Evolutionary conservation across 305 asterid species (phyloP), one percentile per base, ranked within the genome.

Genomic region (Andrographis paniculata): DNA sequence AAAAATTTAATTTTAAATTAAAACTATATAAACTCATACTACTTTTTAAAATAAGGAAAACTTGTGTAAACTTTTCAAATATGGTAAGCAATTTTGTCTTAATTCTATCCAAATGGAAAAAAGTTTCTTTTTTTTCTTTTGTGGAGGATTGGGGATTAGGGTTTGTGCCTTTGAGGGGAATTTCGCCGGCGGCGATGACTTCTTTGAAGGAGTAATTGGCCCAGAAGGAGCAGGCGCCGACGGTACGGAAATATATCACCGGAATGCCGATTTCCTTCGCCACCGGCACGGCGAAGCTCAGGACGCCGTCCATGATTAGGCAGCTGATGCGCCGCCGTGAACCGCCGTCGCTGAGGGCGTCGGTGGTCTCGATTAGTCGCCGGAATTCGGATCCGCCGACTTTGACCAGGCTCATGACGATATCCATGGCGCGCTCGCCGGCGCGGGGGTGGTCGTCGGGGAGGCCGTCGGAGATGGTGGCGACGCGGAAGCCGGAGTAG

Each of bases 381-480:
- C 65, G 69, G 20, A 79, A 44, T 42, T 40, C 53, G 1, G 62
- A 51, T 40, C 63, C 74, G 1, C 77, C 72, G 14, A 53, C 65
- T 12, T 59, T 35, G 14, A 60, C 44, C 6, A 78, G 56, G 48
- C 77, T 67, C 43, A 57, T 9, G 19, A 82, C 30, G 43, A 76
- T 53, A 30, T 76, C 88, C 49, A 61, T 50, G 12, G 72, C 15
- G 10, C 72, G 67, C 22, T 70, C 91, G 0, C 52, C 91, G n/a
- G 47, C 22, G 5, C 82, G 84, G 8, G 94, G 84, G 61, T 77
- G 80, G n/a, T 82, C 86, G 2, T 76, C 78, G 0, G 84, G 82
- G 19, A 82, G 80, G 39, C 89, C 94, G 54, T 79, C 94, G n/a
- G 73, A 31, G 2, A 82, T 63, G 11, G 71, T 67, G 24, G 69